phyloP scores from a whole-genome alignment of 371 early-diverging fungal species.

The Funneliformis caledonium region DNA sequence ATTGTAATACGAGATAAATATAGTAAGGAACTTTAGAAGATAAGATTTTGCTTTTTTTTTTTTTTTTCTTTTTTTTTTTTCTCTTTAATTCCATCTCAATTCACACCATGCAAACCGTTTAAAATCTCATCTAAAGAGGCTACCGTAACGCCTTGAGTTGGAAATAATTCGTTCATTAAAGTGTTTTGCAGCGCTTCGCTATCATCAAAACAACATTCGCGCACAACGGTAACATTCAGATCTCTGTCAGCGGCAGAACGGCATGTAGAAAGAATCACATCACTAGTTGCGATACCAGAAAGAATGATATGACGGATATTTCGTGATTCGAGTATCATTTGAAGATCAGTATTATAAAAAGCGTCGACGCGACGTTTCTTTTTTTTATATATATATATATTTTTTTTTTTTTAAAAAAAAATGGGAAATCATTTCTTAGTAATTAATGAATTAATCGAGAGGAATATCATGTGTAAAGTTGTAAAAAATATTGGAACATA shows the following conservation, averaged over 20 bases:
- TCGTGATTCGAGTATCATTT: constrained; percentile 37
- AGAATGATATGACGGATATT: constrained; percentile 37
- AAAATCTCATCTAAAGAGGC: constrained; percentile 13
- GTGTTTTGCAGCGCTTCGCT: constrained; percentile 33
- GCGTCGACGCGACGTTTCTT: constrained; percentile 39
- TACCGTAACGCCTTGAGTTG: constrained; percentile 29
- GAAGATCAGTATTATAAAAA: constrained; percentile 41
- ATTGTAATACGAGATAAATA: too few relatives aligned
- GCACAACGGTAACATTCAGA: constrained; percentile 30
- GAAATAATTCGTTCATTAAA: constrained; percentile 36
- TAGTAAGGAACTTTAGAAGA: neutral
- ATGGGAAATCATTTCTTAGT: neutral
- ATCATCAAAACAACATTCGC: constrained; percentile 38
- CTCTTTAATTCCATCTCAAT: constrained; percentile 6
- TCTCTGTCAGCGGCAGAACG: constrained; percentile 30
- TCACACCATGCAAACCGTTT: neutral
- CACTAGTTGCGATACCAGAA: constrained; percentile 27
- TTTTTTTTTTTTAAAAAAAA: too few relatives aligned
- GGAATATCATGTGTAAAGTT: neutral
- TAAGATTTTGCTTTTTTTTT: neutral
- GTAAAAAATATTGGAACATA: neutral
- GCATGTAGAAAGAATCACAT: constrained; percentile 29
- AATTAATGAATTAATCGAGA: neutral
- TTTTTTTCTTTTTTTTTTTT: neutral
- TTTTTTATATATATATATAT: too few relatives aligned